Evolutionary conservation across 2,329 filamentous ascomycete genomes (phyloP), one percentile per base, ranked within the genome.

Genomic region (Scytalidium sp.): DNA sequence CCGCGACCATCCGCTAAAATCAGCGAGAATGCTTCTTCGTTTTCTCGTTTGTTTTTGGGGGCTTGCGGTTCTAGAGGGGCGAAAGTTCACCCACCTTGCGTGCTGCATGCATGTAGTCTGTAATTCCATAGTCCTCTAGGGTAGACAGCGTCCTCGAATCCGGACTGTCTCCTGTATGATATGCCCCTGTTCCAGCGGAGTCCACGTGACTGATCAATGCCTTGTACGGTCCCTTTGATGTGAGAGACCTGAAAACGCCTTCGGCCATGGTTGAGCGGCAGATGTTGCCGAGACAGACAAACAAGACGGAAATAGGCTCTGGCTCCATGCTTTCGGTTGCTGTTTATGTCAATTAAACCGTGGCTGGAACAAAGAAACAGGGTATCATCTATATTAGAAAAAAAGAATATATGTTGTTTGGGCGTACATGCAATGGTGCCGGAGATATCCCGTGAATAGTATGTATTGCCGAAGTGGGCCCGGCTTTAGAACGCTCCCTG

Each of bases 211-310:
- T 73, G 63, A 97, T 83, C 52, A 75, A 72, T 43, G 70, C 74
- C 60, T 78, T 74, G 62, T 83, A 83, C 20, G 80, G 75, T 43
- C 79, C 70, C 51, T 85, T 80, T 57, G 80, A 76, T 39, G 79
- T 79, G 39, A 94, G 73, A 52, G 85, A 81, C 51, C 84, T 83
- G 72, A 99, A 97, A 57, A 96, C 88, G 45, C 89, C 94, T 75
- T 97, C 93, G 42, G 92, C 90, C 94, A 99, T 97, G 25, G 94
- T 89, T 7, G 91, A 96, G 53, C 81, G 78, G 67, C 91, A 99
- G 64, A 97, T 97, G 70, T 99, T 99, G 67, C 94, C 94, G 27
- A 97, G 79, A 71, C 94, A 99, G 60, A 97, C 93, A 66, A 97
- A 97, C 46, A 97, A 81, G 32, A 97, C 87, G 2, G 86, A 91